Evolutionary conservation across 2,329 filamentous ascomycete genomes (phyloP).

Genomic region (Penicillium sp.): DNA sequence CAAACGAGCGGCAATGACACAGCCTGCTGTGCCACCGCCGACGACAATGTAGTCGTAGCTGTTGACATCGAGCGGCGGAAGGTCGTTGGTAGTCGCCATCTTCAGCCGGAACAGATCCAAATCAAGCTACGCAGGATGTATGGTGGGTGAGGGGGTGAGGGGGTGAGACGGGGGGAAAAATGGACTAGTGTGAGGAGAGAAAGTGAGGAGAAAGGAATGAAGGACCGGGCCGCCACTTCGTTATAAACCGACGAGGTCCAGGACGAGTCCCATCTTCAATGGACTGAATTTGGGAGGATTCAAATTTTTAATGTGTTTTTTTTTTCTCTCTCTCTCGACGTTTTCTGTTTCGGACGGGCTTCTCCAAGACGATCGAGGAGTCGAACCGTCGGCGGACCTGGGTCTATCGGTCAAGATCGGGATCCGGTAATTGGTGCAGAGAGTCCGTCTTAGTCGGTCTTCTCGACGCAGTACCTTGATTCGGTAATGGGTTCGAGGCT

Average conservation of each 20-base stretch:
- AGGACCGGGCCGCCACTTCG: slow-evolving; percentile 2
- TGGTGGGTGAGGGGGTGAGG: background rate
- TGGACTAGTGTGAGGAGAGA: background rate
- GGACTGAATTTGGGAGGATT: too few relatives aligned
- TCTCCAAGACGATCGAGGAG: too few relatives aligned
- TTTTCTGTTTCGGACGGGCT: too few relatives aligned
- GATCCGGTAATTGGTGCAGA: slow-evolving; percentile 7
- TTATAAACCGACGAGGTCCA: slow-evolving; percentile 4
- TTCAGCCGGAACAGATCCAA: slow-evolving; percentile 15
- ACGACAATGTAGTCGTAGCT: slow-evolving; percentile 80
- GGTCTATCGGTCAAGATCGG: background rate
- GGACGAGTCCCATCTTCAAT: background rate
- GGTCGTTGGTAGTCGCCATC: slow-evolving; percentile 61
- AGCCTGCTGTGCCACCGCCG: slow-evolving; percentile 79
- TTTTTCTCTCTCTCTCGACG: too few relatives aligned
- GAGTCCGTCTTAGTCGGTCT: background rate
- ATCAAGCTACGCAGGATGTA: background rate
- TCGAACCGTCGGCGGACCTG: too few relatives aligned
- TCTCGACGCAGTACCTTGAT: slow-evolving; percentile 8
- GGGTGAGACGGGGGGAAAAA: too few relatives aligned
- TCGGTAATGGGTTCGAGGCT: slow-evolving; percentile 3
- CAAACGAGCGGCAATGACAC: slow-evolving; percentile 73
- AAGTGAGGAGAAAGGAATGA: slow-evolving; percentile 2
- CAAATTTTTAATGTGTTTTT: too few relatives aligned
- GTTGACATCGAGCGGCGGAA: slow-evolving; percentile 58